These are phyloP conservation scores for Jamesozyma lodderae DNA, from an alignment of 805 yeast genomes.

Conservation along the genomic window DNA sequence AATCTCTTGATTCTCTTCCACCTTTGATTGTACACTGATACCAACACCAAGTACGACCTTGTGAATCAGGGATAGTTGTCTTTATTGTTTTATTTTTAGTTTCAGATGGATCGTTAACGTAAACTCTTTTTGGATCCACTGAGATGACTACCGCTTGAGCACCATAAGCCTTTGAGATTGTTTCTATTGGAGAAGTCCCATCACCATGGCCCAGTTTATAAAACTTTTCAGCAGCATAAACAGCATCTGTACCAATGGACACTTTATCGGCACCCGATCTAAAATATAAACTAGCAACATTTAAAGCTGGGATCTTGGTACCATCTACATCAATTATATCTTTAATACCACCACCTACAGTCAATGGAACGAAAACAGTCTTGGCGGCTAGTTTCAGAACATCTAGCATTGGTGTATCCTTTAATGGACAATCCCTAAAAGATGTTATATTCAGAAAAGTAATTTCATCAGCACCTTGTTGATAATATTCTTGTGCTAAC, in stretches of 20 bases:
- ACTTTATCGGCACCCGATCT: slow-evolving; percentile 97
- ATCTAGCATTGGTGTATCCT: slow-evolving; percentile 92
- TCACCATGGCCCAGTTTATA: slow-evolving; percentile 52
- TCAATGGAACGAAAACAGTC: slow-evolving; percentile 90
- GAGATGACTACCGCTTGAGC: slow-evolving; percentile 96
- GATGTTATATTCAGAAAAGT: slow-evolving; percentile 93
- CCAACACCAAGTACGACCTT: slow-evolving; percentile 84
- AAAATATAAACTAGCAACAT: slow-evolving; percentile 87
- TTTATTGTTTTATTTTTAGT: slow-evolving; percentile 56
- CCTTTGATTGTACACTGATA: slow-evolving; percentile 95
- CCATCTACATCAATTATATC: slow-evolving; percentile 86
- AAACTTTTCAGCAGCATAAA: slow-evolving; percentile 76
- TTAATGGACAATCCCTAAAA: slow-evolving; percentile 85
- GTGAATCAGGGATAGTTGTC: slow-evolving; percentile 67
- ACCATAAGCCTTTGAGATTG: slow-evolving; percentile 87
- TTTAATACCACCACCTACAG: slow-evolving; percentile 97
- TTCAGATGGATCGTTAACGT: slow-evolving; percentile 48
- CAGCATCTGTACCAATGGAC: slow-evolving; percentile 97
- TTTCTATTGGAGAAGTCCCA: slow-evolving; percentile 86
- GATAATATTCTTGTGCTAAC: slow-evolving; percentile 79
- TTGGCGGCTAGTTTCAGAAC: slow-evolving; percentile 76
- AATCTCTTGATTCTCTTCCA: slow-evolving; percentile 81
- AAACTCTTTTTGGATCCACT: slow-evolving; percentile 91
- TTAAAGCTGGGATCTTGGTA: slow-evolving; percentile 67
- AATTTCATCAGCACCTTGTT: slow-evolving; percentile 95